Evolutionary conservation across 352 stramenopile species (phyloP), one percentile per base, ranked within the genome.

Genomic region (Phytophthora meadii): DNA sequence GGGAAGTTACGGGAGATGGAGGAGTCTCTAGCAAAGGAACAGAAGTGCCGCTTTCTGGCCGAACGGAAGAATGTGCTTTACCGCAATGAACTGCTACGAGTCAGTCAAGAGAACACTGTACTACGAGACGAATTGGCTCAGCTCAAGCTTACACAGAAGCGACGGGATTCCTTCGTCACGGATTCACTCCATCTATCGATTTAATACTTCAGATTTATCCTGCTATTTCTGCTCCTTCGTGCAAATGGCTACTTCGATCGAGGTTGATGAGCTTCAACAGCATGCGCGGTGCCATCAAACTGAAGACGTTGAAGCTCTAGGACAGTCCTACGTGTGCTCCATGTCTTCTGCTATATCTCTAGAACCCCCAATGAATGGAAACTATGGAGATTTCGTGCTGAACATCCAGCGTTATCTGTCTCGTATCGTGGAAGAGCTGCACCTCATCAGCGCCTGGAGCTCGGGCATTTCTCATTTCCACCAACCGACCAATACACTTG

Each of bases 61-160:
- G 84, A 93, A 62, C 75, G 82, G 41, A 90, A 90, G 68, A 90
- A 90, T 59, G 86, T 90, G 30, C 17, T 93, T 25, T 93, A 93
- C 30, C 82, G 84, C 58, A 88, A 88, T 28, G 84, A 88, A 44
- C 62, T 93, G 15, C 46, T 84, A 45, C 60, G 77, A 0, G 53
- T 89, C 17, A 84, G 74, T 15, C 77, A 90, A 10, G 80, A 88
- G 61, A 93, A 88, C 54, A 39, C 74, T 12, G 52, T 67, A 41
- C 61, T 93, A 17, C 74, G 76, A 10, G 82, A 77, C 51, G 66
- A 81, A 41, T 36, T 88, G 22, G 55, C 51, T 7, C 58, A 72
- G 11, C 36, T 63, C 24, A 63, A 72, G 27, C 41, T 42, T 2
- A 41, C 39, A 14, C 56, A 74, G 15, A 63, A 65, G 0, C 62